A percentile compares a stretch with the other conserved stretches of the same genome.
phyloP scores from a whole-genome alignment of 805 yeast genomes.

The Huiozyma naganishii region DNA sequence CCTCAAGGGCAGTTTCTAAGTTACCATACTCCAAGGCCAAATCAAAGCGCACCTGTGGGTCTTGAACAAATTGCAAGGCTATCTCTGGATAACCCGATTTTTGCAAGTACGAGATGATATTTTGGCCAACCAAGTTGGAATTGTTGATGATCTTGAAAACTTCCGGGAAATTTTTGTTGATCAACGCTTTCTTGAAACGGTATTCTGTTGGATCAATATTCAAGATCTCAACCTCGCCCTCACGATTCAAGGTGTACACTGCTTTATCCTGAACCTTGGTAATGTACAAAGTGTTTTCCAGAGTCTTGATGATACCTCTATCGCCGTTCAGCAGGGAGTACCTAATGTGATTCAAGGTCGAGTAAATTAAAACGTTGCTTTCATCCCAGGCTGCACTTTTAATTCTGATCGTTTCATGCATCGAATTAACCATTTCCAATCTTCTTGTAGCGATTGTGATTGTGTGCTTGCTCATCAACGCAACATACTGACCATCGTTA shows the following conservation, averaged over 20 bases:
- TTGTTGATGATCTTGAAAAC: slow-evolving; percentile 79
- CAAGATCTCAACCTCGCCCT: slow-evolving; percentile 70
- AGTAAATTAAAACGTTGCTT: slow-evolving; percentile 78
- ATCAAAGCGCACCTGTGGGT: slow-evolving; percentile 91
- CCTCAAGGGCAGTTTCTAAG: slow-evolving; percentile 73
- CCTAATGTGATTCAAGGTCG: slow-evolving; percentile 92
- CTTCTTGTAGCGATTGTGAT: slow-evolving; percentile 78
- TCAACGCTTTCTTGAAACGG: slow-evolving; percentile 87
- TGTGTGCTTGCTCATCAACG: slow-evolving; percentile 83
- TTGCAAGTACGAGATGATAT: slow-evolving; percentile 88
- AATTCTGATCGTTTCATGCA: slow-evolving; percentile 94
- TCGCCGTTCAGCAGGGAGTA: slow-evolving; percentile 91
- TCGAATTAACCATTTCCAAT: slow-evolving; percentile 64
- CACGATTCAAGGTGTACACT: slow-evolving; percentile 75
- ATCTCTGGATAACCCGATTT: slow-evolving; percentile 95
- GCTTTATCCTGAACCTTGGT: slow-evolving; percentile 57
- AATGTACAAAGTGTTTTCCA: slow-evolving; percentile 79
- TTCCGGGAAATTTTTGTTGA: slow-evolving; percentile 82
- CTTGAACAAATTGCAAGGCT: slow-evolving; percentile 94
- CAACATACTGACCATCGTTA: slow-evolving; percentile 73
- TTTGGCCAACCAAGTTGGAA: slow-evolving; percentile 93
- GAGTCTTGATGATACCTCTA: slow-evolving; percentile 84
- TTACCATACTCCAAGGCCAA: slow-evolving; percentile 91
- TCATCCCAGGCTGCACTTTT: slow-evolving; percentile 98
- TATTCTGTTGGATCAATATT: slow-evolving; percentile 93